Conservation (phyloP, 2,329 filamentous ascomycete species). For the Exophiala viscosa region DNA sequence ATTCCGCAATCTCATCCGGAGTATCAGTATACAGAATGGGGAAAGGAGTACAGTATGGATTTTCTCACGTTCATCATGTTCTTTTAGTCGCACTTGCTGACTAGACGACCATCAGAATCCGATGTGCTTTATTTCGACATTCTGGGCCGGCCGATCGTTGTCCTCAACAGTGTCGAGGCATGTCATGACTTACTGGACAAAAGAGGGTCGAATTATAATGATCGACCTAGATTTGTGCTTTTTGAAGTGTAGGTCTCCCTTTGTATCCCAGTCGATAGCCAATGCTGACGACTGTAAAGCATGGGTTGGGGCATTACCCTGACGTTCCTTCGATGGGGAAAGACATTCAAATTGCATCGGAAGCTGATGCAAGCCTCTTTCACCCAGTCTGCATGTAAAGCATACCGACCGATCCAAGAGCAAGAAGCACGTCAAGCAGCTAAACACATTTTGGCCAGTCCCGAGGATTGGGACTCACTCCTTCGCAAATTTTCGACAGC, state of each 20-base stretch:
- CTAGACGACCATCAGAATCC: neutral
- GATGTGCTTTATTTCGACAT: conserved; percentile 23
- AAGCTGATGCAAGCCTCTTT: conserved; percentile 46
- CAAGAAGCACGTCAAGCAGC: conserved; percentile 19
- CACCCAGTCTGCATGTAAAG: conserved; percentile 36
- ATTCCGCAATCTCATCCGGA: conserved; percentile 11
- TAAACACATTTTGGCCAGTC: conserved; percentile 1
- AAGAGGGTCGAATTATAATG: conserved; percentile 7
- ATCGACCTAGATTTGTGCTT: conserved; percentile 10
- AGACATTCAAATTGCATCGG: conserved; percentile 45
- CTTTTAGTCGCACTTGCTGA: neutral
- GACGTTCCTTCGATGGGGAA: conserved; percentile 44
- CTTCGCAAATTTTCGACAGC: conserved; percentile 14
- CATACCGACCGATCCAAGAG: conserved; percentile 27
- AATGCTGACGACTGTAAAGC: neutral
- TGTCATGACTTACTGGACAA: conserved; percentile 11
- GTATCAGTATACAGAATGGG: conserved; percentile 14
- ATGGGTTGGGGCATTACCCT: conserved; percentile 48
- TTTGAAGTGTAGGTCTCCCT: conserved; percentile 9
- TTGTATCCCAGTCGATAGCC: too few species aligned
- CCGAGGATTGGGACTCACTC: conserved; percentile 9
- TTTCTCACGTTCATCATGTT: neutral
- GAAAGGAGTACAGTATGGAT: conserved; percentile 11
- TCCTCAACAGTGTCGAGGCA: conserved; percentile 33
- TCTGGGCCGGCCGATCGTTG: conserved; percentile 36